These are phyloP conservation scores for Colletotrichum tamarilloi DNA, from an alignment of 2,329 filamentous ascomycete species.

Conservation along the genomic window DNA sequence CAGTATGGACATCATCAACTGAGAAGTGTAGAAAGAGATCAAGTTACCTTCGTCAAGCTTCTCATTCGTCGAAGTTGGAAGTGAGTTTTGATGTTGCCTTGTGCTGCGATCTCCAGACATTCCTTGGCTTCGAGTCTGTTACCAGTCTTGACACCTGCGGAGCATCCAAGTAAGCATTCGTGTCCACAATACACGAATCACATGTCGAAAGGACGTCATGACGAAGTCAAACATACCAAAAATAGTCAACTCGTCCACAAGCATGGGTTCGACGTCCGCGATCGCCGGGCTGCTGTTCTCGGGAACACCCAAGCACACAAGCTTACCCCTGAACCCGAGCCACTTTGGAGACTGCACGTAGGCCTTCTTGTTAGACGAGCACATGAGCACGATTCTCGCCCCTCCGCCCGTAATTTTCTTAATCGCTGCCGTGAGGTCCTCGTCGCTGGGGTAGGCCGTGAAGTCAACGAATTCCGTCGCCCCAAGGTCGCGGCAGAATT, in stretches of 20 bases:
- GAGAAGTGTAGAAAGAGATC: background rate
- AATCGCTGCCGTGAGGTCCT: constrained; percentile 23
- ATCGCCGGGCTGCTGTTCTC: constrained; percentile 22
- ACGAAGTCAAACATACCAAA: constrained; percentile 19
- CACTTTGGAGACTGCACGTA: constrained; percentile 40
- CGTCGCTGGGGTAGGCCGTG: constrained; percentile 32
- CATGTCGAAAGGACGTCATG: background rate
- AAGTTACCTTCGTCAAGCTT: constrained; percentile 31
- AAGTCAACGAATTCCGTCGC: constrained; percentile 43
- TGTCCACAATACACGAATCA: too few species aligned
- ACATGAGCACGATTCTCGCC: constrained; percentile 39
- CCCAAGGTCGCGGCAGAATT: constrained; percentile 39
- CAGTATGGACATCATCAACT: background rate
- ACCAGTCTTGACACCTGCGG: constrained; percentile 30
- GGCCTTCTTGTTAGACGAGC: constrained; percentile 38
- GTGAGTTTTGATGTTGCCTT: constrained; percentile 31
- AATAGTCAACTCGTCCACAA: constrained; percentile 30
- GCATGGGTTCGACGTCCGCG: constrained; percentile 26
- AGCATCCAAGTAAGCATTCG: background rate
- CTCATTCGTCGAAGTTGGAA: constrained; percentile 33
- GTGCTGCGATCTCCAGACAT: constrained; percentile 33
- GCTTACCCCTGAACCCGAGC: constrained; percentile 42
- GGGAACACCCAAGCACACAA: constrained; percentile 43
- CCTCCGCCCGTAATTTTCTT: constrained; percentile 36
- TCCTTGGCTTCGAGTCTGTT: constrained; percentile 34